These are phyloP conservation scores for Syzygium syzygioides DNA, from an alignment of 441 rosid species.

Conservation along the genomic window DNA sequence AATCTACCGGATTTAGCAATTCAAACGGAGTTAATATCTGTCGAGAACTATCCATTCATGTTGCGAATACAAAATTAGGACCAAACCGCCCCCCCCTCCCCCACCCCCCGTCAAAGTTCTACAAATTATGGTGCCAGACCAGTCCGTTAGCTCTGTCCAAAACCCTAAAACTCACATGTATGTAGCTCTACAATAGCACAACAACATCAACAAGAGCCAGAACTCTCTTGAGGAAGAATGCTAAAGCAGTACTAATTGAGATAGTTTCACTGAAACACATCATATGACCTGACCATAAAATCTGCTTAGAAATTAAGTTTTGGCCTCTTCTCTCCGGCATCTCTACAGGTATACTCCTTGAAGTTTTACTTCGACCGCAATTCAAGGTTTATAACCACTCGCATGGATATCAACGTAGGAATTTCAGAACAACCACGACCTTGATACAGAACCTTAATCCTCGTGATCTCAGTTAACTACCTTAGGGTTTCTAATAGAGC, in stretches of 20 bases:
- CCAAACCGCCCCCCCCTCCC: too few species aligned
- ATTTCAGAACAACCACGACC: not conserved
- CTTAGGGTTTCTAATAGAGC: not conserved
- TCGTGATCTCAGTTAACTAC: not conserved
- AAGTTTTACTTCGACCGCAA: not conserved
- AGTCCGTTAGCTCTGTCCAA: not conserved
- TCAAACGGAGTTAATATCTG: not conserved
- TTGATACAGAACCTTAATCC: not conserved
- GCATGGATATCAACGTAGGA: not conserved
- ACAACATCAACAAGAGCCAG: not conserved
- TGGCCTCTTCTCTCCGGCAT: not conserved
- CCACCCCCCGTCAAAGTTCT: not conserved
- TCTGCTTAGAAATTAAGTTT: not conserved
- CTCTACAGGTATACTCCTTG: not conserved
- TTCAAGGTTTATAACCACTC: not conserved
- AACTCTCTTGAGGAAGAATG: not conserved
- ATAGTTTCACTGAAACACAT: not conserved
- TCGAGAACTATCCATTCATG: not conserved
- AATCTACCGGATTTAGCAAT: not conserved
- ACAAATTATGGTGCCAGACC: not conserved
- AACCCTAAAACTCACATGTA: not conserved
- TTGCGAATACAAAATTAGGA: not conserved
- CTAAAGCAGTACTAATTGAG: not conserved
- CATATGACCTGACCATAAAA: not conserved
- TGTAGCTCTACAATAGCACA: not conserved